A percentile compares a stretch with the other conserved stretches of the same genome.
phyloP scores from a whole-genome alignment of 2,329 filamentous ascomycete species.

The Pseudogymnoascus sp. region DNA sequence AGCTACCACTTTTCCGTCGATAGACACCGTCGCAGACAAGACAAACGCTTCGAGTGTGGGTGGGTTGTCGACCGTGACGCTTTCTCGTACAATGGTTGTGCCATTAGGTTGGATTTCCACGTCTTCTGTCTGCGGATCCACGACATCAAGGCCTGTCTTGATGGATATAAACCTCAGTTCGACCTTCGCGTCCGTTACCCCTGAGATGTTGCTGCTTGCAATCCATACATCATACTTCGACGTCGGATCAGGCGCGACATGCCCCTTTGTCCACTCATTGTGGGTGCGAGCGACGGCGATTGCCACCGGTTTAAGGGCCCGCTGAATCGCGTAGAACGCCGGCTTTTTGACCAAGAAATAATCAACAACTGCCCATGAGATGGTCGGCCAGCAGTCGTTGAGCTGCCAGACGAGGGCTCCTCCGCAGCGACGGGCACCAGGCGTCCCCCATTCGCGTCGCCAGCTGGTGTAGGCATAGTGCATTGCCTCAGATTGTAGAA shows the following conservation, averaged over 20 bases:
- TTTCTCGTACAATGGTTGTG: not conserved
- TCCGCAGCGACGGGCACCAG: slow-evolving; percentile 37
- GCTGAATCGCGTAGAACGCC: slow-evolving; percentile 42
- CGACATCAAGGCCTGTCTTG: not conserved
- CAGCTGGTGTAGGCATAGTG: slow-evolving; percentile 24
- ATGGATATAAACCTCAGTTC: not conserved
- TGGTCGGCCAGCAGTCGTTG: slow-evolving; percentile 62
- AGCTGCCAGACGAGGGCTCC: slow-evolving; percentile 61
- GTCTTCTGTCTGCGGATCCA: not conserved
- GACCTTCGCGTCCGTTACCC: not conserved
- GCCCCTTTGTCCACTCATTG: not conserved
- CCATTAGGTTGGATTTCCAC: not conserved
- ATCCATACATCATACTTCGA: not conserved
- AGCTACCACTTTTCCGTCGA: slow-evolving; percentile 41
- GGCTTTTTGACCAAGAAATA: slow-evolving; percentile 44
- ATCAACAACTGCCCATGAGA: slow-evolving; percentile 57
- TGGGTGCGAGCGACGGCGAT: not conserved
- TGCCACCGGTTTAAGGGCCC: slow-evolving; percentile 29
- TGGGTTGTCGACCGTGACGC: not conserved
- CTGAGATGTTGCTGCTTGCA: not conserved
- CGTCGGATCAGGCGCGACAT: not conserved
- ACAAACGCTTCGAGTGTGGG: not conserved
- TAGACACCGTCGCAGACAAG: slow-evolving; percentile 45
- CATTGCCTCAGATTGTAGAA: slow-evolving; percentile 24
- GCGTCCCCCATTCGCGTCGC: slow-evolving; percentile 20